Evolutionary conservation across 345 rosid species (phyloP), one percentile per base, ranked within the genome.

Genomic region (Hibiscus tridactylites): DNA sequence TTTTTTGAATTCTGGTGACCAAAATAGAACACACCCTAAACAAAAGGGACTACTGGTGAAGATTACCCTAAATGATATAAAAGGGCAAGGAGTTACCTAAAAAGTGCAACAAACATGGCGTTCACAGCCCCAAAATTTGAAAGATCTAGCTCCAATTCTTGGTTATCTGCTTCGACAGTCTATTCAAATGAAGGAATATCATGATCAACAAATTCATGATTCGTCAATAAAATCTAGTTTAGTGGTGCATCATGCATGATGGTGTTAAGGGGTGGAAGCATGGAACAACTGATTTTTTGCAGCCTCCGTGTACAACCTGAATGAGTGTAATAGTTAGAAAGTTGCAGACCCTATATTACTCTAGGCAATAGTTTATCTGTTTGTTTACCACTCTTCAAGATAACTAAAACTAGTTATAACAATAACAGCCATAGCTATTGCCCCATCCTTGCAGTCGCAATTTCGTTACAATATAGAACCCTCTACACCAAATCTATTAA

Each of bases 91-190:
- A 52, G 68, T 80, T 74, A 89, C 98, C 97, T 94, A 82, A 94
- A 91, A 66, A 94, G 83, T 7, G 98, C 97, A 54, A 97, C 96
- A 75, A 94, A 92, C 85, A 94, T 88, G 15, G 97, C 92, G 77
- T 92, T 94, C 72, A 94, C 92, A 76, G 98, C 86, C 68, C 97
- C 97, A 83, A 94, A 86, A 79, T 96, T 94, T 49, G 97, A 94
- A 76, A 94, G 99, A 89, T 94, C 99, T 5, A 92, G 79, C 80
- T 94, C 99, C 77, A 94, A 79, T 5, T 94, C 97, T 81, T 90
- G 96, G 82, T 83, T 85, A 71, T 88, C 97, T 39, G 84, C 72
- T 77, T 85, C 96, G 57, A 81, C 89, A 74, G 91, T 93, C 99
- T 94, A 77, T 21, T 62, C 62, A 82, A 68, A 44, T 71, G 17